Base-by-base conservation (phyloP, 306 rosid genomes). In the Lathyrus tuberosus region DNA sequence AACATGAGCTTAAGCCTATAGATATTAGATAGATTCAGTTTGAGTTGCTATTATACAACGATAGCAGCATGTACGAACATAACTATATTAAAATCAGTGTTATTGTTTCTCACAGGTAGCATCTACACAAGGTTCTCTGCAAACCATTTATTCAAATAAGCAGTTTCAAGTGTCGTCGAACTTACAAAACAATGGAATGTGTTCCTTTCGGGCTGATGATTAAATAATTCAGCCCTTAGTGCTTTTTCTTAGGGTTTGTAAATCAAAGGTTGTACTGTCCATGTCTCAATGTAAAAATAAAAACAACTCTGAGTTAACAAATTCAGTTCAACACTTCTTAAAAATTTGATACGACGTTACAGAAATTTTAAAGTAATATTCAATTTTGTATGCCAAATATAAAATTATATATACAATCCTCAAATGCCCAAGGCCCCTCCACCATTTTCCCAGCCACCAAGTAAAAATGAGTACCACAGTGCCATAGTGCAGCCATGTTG, bases 1-100 rank as follows among this genome's bases (percentile, higher is more conserved):
- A 65, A 7, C n/a, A 66, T 33, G 67, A 51, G 42, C 67, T n/a
- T 13, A 64, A 64, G 46, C 53, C 22, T 62, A 14, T 62, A 62
- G 31, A 16, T 40, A 26, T 10, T 62, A 62, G 31, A 16, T 40
- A 26, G 31, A 16, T 40, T 18, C 28, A 38, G 62, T 58, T 3
- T 0, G 28, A 26, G 28, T 47, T 38, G 13, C 35, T 12, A 74
- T 47, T 22, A 47, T 22, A 22, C 8, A 52, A 76, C 31, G 62
- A 48, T 37, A 43, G 40, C 18, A 49, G 46, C 62, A 59, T 5
- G 40, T 24, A 61, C 15, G 46, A 13, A 17, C 46, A 37, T 42
- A 37, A 18, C 57, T 49, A 51, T 42, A 60, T 60, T 58, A 13
- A 16, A 61, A 44, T 26, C 52, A 58, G 58, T 9, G 53, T 18